Evolutionary conservation across 1,284 basidiomycete species (phyloP).

Genomic region (Malassezia caprae): DNA sequence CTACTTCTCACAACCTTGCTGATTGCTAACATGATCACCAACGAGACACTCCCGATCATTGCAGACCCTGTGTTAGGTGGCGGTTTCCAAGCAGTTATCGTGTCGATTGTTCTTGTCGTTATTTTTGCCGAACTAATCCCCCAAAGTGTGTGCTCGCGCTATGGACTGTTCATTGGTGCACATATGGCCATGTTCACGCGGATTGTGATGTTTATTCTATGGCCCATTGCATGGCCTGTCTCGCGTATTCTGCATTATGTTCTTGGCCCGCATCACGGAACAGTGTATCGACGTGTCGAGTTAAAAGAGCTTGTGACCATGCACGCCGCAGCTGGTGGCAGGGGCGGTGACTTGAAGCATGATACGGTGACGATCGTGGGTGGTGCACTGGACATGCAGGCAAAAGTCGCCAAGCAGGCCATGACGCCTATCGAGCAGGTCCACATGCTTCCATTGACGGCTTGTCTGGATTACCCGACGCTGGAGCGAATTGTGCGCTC

Average conservation of each 20-base stretch:
- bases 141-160: constrained; percentile 51
- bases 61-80: constrained; percentile 77
- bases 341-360: constrained; percentile 60
- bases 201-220: constrained; percentile 43
- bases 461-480: constrained; percentile 67
- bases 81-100: constrained; percentile 58
- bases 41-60: constrained; percentile 69
- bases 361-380: constrained; percentile 69
- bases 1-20: constrained; percentile 44
- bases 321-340: constrained; percentile 55
- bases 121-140: constrained; percentile 87
- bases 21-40: constrained; percentile 47
- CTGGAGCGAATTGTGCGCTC: constrained; percentile 64
- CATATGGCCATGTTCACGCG: constrained; percentile 43
- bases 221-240: constrained; percentile 47
- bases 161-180: constrained; percentile 47
- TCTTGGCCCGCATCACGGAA: constrained; percentile 47
- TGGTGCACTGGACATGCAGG: constrained; percentile 63
- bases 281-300: constrained; percentile 51
- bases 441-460: constrained; percentile 71
- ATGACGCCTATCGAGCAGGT: constrained; percentile 64
- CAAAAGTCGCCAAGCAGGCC: constrained; percentile 60
- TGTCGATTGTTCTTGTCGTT: constrained; percentile 44
- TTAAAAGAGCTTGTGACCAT: constrained; percentile 65
- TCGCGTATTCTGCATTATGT: constrained; percentile 46